phyloP scores from a whole-genome alignment of 106 monocot genomes.

The Dioscorea zingiberensis region DNA sequence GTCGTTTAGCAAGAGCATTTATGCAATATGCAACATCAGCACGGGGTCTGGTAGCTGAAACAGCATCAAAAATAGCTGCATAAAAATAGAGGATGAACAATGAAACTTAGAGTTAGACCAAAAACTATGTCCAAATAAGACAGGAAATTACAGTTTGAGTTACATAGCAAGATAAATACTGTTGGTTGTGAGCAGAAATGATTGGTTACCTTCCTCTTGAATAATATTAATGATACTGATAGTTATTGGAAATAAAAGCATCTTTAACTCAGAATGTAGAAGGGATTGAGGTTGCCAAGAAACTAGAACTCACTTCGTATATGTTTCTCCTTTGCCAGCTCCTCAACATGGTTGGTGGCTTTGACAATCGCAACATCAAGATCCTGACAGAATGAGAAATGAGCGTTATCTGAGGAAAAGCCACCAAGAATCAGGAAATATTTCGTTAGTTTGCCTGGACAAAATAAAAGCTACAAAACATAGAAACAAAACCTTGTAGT shows the following conservation, averaged over 20 bases:
- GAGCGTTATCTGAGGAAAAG: too few relatives aligned
- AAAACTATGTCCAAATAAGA: background rate
- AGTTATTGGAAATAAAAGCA: too few relatives aligned
- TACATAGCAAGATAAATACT: background rate
- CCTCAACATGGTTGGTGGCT: slow-evolving; percentile 50
- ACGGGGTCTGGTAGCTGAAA: slow-evolving; percentile 41
- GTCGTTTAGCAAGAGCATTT: slow-evolving; percentile 36
- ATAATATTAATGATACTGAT: background rate
- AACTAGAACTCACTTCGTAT: slow-evolving; percentile 24
- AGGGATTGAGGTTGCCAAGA: background rate
- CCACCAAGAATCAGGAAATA: too few relatives aligned
- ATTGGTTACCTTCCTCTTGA: background rate
- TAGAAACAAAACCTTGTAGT: slow-evolving; percentile 40
- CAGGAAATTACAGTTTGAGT: background rate
- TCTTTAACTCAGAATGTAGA: too few relatives aligned
- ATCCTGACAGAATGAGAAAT: slow-evolving; percentile 16
- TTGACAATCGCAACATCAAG: slow-evolving; percentile 54
- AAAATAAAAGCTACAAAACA: background rate
- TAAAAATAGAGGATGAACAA: background rate
- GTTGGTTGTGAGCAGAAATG: too few relatives aligned
- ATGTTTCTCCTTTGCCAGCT: slow-evolving; percentile 45
- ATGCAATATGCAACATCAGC: slow-evolving; percentile 53
- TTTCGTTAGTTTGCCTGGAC: background rate
- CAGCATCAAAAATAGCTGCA: slow-evolving; percentile 44
- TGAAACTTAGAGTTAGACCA: background rate